Percentiles rank a stretch among this genome's conserved stretches.
phyloP scores from a whole-genome alignment of 139 green algal genomes.

The Tetraselmis striata region DNA sequence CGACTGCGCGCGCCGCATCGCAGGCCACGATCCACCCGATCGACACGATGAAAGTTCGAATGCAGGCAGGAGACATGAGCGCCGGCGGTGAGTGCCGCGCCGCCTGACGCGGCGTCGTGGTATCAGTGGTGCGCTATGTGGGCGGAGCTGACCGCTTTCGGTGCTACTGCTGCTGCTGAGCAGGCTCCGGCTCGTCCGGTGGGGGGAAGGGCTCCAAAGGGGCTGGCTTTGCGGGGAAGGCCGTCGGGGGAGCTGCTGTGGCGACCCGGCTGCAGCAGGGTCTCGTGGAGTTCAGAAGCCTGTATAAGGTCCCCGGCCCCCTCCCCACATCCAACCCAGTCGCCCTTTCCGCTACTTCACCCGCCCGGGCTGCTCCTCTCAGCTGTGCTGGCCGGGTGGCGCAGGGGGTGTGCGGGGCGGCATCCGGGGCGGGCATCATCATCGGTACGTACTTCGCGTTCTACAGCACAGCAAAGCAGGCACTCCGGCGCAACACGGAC shows the following conservation, averaged over 20 bases:
- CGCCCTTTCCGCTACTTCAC: no score
- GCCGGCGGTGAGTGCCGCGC: background rate
- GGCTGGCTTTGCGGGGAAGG: background rate
- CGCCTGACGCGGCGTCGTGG: no score
- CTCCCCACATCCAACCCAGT: no score
- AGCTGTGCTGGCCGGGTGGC: no score
- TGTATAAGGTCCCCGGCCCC: background rate
- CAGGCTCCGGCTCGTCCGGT: no score
- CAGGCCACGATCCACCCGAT: constrained; percentile 89
- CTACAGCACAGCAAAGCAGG: constrained; percentile 68
- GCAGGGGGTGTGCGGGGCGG: background rate
- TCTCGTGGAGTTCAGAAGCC: background rate
- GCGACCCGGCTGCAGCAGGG: background rate
- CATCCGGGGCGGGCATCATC: constrained; percentile 68
- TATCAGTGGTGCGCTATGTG: no score
- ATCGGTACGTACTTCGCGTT: constrained; percentile 94
- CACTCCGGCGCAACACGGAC: constrained; percentile 41
- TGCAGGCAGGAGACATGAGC: background rate
- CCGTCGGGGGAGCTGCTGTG: background rate
- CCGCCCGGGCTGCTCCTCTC: no score
- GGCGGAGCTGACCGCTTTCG: no score
- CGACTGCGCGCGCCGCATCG: constrained; percentile 68
- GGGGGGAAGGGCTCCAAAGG: background rate
- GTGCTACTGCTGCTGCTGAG: no score
- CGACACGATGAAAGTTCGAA: constrained; percentile 82